Evolutionary conservation across 495 filamentous ascomycete genomes (phyloP), one percentile per base, ranked within the genome.

Genomic region (Extremus antarcticus): DNA sequence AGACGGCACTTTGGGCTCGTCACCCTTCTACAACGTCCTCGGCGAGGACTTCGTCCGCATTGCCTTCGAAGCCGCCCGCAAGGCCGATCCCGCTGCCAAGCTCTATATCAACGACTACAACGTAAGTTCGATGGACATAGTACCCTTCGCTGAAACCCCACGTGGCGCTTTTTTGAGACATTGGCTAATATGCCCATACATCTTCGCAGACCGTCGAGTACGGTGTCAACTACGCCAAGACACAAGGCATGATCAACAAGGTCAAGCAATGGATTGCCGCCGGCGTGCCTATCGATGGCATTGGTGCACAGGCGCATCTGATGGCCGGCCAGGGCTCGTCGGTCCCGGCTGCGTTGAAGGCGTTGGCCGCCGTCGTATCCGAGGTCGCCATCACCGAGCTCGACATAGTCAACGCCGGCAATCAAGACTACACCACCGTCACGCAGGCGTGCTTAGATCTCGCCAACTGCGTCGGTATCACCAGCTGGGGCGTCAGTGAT

Each of bases 261-360:
- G 84, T 87, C 64, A 78, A 77, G 68, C 77, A 80, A 60, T 87
- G 84, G 80, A 62, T 83, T 40, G 72, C 76, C 11, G 74, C 70
- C 11, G 84, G 84, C 56, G 69, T 84, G 25, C 83, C 84, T 47
- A 87, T 87, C 65, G 84, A 88, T 65, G 84, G 85, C 58, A 86
- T 88, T 51, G 78, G 78, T 53, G 80, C 80, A n/a, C 83, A 87
- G 65, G 71, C 74, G 41, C 84, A 88, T 63, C 62, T 86, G 45
- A 70, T 56, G 19, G 59, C 73, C n/a, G 78, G 78, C 39, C n/a
- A n/a, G n/a, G 73, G 70, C 52, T 57, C 53, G 21, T 70, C 66
- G 48, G 68, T 72, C 3, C 67, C 66, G 16, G 77, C 68, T 43
- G 75, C 81, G 57, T 74, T 86, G 62, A 17, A 21, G 16, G 7